These are phyloP conservation scores for Penicillium psychrosexuale DNA, from an alignment of 2,329 filamentous ascomycete genomes.

Conservation along the genomic window DNA sequence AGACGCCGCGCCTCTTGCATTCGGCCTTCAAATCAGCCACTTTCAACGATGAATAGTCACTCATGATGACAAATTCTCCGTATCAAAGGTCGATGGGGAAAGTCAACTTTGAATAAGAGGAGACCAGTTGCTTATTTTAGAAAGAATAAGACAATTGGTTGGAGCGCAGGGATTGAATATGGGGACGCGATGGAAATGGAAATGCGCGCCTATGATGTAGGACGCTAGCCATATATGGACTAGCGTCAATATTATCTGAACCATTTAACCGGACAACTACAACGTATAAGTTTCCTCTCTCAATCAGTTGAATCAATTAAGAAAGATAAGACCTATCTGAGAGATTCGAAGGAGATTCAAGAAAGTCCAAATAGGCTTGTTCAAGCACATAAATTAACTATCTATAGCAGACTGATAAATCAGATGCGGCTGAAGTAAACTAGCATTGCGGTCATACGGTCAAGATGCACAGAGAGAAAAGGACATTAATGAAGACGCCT, in stretches of 20 bases:
- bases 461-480: neutral
- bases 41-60: conserved; percentile 60
- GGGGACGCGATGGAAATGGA: conserved; percentile 21
- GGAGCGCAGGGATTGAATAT: conserved; percentile 13
- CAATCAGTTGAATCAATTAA: neutral
- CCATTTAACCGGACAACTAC: neutral
- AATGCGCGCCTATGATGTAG: conserved; percentile 25
- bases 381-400: neutral
- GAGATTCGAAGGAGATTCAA: too few relatives aligned
- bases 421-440: neutral
- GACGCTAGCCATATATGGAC: conserved; percentile 9
- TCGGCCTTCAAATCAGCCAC: conserved; percentile 73
- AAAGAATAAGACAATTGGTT: conserved; percentile 2
- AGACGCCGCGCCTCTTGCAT: conserved; percentile 68
- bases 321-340: neutral
- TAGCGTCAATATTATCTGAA: conserved; percentile 11
- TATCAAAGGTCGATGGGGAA: conserved; percentile 4
- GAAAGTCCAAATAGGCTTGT: neutral
- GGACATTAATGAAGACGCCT: neutral
- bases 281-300: neutral
- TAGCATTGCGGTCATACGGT: neutral
- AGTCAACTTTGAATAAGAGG: neutral
- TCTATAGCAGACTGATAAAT: neutral
- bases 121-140: neutral
- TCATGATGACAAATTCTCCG: conserved; percentile 38